phyloP scores from a whole-genome alignment of 768 basidiomycete genomes.

The Leccinum pellstonianum region DNA sequence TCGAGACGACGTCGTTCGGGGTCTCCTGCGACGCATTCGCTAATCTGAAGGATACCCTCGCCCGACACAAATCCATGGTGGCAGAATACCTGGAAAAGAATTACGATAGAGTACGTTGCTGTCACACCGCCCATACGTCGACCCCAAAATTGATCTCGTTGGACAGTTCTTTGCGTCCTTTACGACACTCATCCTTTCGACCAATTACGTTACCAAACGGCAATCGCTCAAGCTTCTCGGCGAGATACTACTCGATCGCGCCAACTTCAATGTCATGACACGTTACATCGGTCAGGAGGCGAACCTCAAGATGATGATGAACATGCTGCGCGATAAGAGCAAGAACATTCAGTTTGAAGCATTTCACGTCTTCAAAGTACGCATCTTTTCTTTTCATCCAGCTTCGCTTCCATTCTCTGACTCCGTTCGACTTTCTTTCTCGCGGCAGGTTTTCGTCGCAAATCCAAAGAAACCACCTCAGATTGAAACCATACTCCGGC shows the following conservation, averaged over 20 bases:
- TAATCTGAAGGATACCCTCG: slow-evolving; percentile 96
- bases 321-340: slow-evolving; percentile 95
- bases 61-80: slow-evolving; percentile 97
- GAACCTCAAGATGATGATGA: slow-evolving; percentile 99
- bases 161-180: slow-evolving; percentile 92
- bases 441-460: slow-evolving; percentile 90
- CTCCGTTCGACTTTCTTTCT: not conserved
- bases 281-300: slow-evolving; percentile 92
- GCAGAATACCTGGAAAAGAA: slow-evolving; percentile 96
- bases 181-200: slow-evolving; percentile 87
- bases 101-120: slow-evolving; percentile 78
- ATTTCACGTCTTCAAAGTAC: slow-evolving; percentile 99
- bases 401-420: not conserved
- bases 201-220: slow-evolving; percentile 99
- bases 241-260: slow-evolving; percentile 95
- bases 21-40: slow-evolving; percentile 98
- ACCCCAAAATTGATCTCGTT: not conserved
- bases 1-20: slow-evolving; percentile 96
- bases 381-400: slow-evolving; percentile 14
- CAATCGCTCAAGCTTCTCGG: slow-evolving; percentile 97
- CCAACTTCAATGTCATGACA: slow-evolving; percentile 99
- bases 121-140: not conserved
- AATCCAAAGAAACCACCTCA: slow-evolving; percentile 99
- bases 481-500: slow-evolving; percentile 83
- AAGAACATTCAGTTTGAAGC: slow-evolving; percentile 99